Evolutionary conservation across 2,329 filamentous ascomycete species (phyloP).

Genomic region (Dactylellina haptotyla): DNA sequence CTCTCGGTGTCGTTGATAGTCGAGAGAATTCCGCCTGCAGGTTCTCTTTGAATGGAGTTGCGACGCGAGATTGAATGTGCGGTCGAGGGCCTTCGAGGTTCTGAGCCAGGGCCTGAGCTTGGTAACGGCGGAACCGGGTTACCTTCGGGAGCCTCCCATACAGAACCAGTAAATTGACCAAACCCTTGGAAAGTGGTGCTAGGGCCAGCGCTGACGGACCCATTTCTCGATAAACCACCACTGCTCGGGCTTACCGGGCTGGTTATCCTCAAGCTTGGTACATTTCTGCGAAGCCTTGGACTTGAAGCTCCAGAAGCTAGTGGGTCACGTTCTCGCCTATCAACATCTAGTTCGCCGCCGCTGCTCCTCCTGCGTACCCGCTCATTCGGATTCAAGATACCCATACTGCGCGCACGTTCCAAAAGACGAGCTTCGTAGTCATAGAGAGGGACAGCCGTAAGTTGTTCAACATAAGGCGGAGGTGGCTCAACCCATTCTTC

Average conservation of each 20-base stretch:
- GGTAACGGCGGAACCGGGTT: slow-evolving; percentile 7
- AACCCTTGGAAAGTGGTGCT: slow-evolving; percentile 42
- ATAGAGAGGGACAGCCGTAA: slow-evolving; percentile 51
- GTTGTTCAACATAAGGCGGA: slow-evolving; percentile 57
- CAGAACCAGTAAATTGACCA: slow-evolving; percentile 5
- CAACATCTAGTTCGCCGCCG: slow-evolving; percentile 43
- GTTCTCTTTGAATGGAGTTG: slow-evolving; percentile 48
- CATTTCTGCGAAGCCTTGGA: slow-evolving; percentile 45
- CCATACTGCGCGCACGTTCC: slow-evolving; percentile 50
- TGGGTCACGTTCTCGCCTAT: slow-evolving; percentile 47
- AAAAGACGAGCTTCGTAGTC: slow-evolving; percentile 49
- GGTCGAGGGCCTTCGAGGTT: slow-evolving; percentile 24
- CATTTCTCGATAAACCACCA: slow-evolving; percentile 43
- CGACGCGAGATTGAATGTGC: slow-evolving; percentile 41
- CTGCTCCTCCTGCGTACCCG: slow-evolving; percentile 54
- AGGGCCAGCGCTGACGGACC: slow-evolving; percentile 47
- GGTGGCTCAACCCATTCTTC: slow-evolving; percentile 58
- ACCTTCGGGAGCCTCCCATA: background rate
- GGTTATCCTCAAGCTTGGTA: slow-evolving; percentile 46
- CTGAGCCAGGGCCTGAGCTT: background rate
- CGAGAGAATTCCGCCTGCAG: slow-evolving; percentile 35
- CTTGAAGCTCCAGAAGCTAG: slow-evolving; percentile 52
- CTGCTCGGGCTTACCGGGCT: slow-evolving; percentile 44
- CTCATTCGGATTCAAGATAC: slow-evolving; percentile 54
- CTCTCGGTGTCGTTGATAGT: slow-evolving; percentile 35